These are phyloP conservation scores for Suillus subaureus DNA, from an alignment of 768 basidiomycete species.

Conservation along the genomic window DNA sequence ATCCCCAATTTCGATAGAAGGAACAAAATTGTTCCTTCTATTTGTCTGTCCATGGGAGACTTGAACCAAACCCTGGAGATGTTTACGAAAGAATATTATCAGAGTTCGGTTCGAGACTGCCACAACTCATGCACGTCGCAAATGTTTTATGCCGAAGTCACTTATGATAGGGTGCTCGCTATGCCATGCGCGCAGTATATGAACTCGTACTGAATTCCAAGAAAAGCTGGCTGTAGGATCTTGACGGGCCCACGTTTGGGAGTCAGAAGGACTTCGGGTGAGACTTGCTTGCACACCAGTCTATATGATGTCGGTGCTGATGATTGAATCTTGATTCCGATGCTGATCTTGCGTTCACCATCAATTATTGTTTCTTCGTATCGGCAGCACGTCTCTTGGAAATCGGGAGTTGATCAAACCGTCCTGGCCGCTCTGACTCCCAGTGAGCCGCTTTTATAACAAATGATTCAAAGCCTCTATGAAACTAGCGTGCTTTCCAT, in stretches of 20 bases:
- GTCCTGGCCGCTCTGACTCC: background rate
- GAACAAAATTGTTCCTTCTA: too few relatives aligned
- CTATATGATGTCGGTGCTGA: too few relatives aligned
- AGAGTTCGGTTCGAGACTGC: background rate
- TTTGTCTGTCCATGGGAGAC: too few relatives aligned
- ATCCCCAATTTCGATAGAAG: too few relatives aligned
- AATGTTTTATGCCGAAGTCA: background rate
- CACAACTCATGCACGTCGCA: background rate
- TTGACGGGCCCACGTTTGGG: too few relatives aligned
- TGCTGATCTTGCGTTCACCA: too few relatives aligned
- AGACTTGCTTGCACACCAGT: too few relatives aligned
- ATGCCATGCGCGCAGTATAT: background rate
- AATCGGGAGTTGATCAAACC: background rate
- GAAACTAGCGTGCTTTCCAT: slow-evolving; percentile 15
- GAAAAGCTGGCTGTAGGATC: background rate
- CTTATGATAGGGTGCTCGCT: background rate
- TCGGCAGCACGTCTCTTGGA: background rate
- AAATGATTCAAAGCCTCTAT: background rate
- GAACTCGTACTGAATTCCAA: background rate
- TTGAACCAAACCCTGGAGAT: background rate
- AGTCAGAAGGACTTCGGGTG: too few relatives aligned
- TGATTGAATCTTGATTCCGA: too few relatives aligned
- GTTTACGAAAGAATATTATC: background rate
- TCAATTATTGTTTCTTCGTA: too few relatives aligned
- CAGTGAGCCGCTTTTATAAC: background rate